Base-by-base conservation (phyloP, 179 eudicot genomes). In the Patellifolia procumbens region DNA sequence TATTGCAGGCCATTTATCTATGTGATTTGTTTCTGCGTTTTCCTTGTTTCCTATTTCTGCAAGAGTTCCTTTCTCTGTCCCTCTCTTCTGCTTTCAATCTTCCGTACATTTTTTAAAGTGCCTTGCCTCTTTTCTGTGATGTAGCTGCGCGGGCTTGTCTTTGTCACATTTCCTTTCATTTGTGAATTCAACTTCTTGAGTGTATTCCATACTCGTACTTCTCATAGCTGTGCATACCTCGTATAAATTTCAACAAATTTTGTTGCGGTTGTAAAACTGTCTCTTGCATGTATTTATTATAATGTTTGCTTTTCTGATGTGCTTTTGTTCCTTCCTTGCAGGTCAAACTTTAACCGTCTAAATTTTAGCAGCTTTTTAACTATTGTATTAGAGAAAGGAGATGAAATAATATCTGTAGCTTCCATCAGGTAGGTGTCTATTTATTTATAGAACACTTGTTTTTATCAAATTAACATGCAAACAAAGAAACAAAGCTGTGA, bases 381-480 rank as follows among this genome's bases (percentile, higher is more conserved):
- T 62, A 70, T 83, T 80, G 59, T 86, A 77, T 76, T 86, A 48
- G 89, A 86, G 81, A 84, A 77, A 78, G 89, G 85, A 78, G 87
- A 86, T 71, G 89, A 86, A 82, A 59, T 86, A 42, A 77, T 86
- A 70, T 68, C 82, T 68, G 87, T 84, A 29, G 89, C 89, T 67
- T 81, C 87, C 59, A 73, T 86, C 84, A 86, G 89, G 89, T 86
- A 78, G 76, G 55, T 71, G 71, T 39, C 77, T 68, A 70, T 67
- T 29, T 64, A 26, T 1, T 8, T 53, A 22, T 66, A 65, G 53
- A 26, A 37, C 31, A 52, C 65, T 63, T 19, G 72, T 22, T n/a
- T 37, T 55, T 17, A 49, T 76, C 28, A 53, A 65, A 35, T 65
- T 35, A 31, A 31, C 28, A 29, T 39, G 31, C 51, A 16, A 34